Evolutionary conservation across 352 stramenopile species (phyloP), one percentile per base, ranked within the genome.

Genomic region (Pythium dissimile): DNA sequence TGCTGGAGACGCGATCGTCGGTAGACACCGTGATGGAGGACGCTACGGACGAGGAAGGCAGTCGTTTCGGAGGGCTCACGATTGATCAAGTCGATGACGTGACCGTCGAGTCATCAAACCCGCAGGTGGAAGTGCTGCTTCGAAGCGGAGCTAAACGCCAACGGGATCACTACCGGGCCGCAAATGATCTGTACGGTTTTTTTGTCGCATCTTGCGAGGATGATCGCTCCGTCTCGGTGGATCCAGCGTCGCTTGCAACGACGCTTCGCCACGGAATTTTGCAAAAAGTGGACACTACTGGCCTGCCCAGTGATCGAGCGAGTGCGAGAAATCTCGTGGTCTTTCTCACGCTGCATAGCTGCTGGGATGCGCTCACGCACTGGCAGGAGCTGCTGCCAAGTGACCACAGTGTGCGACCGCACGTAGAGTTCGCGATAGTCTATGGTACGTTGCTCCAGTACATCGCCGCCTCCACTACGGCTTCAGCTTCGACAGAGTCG

Each of bases 321-420:
- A 53, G 18, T 9, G 45, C 46, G 9, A 44, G 52, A 4, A 83
- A 83, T 51, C 37, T 91, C 16, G 60, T 88, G 16, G 66, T 64
- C 13, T 86, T 88, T 54, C 82, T 74, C 46, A 61, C 75, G 37
- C 59, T 68, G 6, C 71, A 89, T 56, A 77, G 70, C 28, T 81
- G 66, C 35, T 89, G 78, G 75, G 71, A 84, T 30, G 59, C 73
- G 6, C 60, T 91, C 1, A 61, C 61, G 13, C 64, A 83, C 21
- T 86, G 73, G 61, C 67, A 15, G 76, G 38, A 35, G 16, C 26
- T 62, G 12, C 20, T 56, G 28, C 30, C 55, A 3, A 38, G 16
- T 0, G 55, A 51, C 12, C 45, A 56, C 28, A 39, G 9, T 7
- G 27, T 46, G 4, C 46, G 55, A 13, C 37, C 46, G 11, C 46